Evolutionary conservation across 2,329 filamentous ascomycete species (phyloP).

Genomic region (Monosporascus sp.): DNA sequence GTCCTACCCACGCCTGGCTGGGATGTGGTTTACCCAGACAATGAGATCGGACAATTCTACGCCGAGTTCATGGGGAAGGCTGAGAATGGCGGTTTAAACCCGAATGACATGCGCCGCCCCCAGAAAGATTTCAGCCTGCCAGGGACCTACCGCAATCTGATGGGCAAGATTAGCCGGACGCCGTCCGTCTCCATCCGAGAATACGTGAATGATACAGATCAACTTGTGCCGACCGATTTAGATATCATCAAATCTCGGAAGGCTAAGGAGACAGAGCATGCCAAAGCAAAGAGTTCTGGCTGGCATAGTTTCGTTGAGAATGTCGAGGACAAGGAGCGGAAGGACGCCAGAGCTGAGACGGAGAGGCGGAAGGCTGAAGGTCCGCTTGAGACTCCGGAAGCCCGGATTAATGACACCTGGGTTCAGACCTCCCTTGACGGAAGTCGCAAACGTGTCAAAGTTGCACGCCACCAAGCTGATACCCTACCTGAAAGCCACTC

Average conservation of each 20-base stretch:
- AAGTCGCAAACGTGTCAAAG: constrained; percentile 37
- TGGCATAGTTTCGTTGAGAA: constrained; percentile 22
- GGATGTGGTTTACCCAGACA: constrained; percentile 80
- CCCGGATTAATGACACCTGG: constrained; percentile 35
- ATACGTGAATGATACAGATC: constrained; percentile 68
- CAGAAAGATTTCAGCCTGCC: constrained; percentile 86
- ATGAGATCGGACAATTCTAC: constrained; percentile 81
- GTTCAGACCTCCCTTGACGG: constrained; percentile 33
- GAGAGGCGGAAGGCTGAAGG: constrained; percentile 24
- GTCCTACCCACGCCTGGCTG: constrained; percentile 91
- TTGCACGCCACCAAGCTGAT: constrained; percentile 17
- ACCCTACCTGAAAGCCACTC: background rate
- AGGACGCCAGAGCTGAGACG: constrained; percentile 17
- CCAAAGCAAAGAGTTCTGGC: constrained; percentile 15
- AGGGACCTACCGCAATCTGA: constrained; percentile 80
- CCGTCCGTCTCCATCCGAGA: constrained; percentile 64
- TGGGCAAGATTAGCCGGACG: constrained; percentile 63
- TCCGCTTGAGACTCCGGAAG: constrained; percentile 11
- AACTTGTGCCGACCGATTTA: constrained; percentile 84
- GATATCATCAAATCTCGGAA: constrained; percentile 55
- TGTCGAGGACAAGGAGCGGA: constrained; percentile 18
- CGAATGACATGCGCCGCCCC: constrained; percentile 77
- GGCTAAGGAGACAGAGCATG: constrained; percentile 19
- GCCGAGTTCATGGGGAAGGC: constrained; percentile 76
- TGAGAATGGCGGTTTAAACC: constrained; percentile 73